Evolutionary conservation across 2,329 filamentous ascomycete genomes (phyloP), one percentile per base, ranked within the genome.

Genomic region (Colletotrichum eremochloae): DNA sequence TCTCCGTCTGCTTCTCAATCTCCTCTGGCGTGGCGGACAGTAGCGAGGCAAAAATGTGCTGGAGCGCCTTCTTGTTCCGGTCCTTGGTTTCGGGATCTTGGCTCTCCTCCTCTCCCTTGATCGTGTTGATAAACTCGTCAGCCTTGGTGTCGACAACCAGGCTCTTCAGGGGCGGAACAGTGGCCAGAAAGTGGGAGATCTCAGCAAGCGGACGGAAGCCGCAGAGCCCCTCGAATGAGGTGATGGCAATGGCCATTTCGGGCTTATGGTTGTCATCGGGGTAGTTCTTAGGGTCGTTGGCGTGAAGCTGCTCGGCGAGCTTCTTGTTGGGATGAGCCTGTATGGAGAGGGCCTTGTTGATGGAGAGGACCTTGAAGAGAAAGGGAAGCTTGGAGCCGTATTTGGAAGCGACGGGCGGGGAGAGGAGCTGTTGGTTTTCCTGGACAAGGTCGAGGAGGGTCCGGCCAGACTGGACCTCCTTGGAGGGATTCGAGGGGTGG

Each of bases 251-350:
- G 74, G 96, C 95, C 96, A 99, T 99, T 84, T 99, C 96, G 44
- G 96, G 96, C 85, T 99, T 99, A 87, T 99, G 96, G 85, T 99
- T 99, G 86, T 98, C 96, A 86, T 99, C 95, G 70, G 96, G 96
- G 80, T 99, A 99, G 86, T 99, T 97, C 84, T 94, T 94, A 61
- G 95, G 89, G 80, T 99, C 96, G 74, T 88, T 91, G 50, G 91
- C 89, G 81, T 98, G 96, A 40, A 99, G 86, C 80, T 94, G 86
- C 84, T 97, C 96, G 63, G 96, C 96, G 18, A 85, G 91, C 83
- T 93, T 94, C 89, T 97, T 97, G 86, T 97, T 97, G 63, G 95
- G 95, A 77, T 99, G 96, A 33, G 96, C 96, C 82, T 99, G 96
- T 78, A 99, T 98, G 74, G 95, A 97, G 71, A 99, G 89, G 14